Evolutionary conservation across 495 filamentous ascomycete genomes (phyloP).

Genomic region (Penicillium odoratum): DNA sequence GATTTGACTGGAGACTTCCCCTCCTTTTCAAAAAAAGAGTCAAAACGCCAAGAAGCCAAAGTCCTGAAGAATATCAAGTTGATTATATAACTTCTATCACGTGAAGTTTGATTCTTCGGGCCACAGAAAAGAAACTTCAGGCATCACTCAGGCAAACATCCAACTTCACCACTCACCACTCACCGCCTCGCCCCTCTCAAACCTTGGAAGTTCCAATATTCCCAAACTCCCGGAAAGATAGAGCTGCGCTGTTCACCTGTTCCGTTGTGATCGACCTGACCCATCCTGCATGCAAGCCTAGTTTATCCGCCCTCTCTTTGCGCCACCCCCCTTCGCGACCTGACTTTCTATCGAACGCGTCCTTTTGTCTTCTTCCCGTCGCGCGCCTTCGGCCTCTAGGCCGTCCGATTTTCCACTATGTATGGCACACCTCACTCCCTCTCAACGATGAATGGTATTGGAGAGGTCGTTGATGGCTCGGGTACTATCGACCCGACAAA

Average conservation of each 20-base stretch:
- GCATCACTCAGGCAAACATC: not conserved
- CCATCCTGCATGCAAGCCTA: constrained; percentile 28
- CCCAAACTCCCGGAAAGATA: constrained; percentile 19
- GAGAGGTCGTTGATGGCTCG: constrained; percentile 66
- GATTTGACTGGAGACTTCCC: constrained; percentile 3
- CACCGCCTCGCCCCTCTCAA: constrained; percentile 37
- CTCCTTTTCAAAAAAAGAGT: not conserved
- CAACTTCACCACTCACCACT: constrained; percentile 5
- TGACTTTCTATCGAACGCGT: constrained; percentile 10
- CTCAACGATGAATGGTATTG: constrained; percentile 60
- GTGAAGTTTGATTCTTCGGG: constrained; percentile 9
- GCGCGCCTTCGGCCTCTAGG: constrained; percentile 39
- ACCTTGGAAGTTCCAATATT: constrained; percentile 15
- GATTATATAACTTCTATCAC: not conserved
- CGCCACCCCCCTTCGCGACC: constrained; percentile 25
- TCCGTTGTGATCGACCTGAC: constrained; percentile 21
- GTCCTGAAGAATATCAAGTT: constrained; percentile 2
- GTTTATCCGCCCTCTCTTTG: constrained; percentile 24
- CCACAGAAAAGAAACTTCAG: constrained; percentile 5
- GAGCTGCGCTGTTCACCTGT: constrained; percentile 15
- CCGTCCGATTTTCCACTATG: constrained; percentile 43
- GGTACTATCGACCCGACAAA: constrained; percentile 81
- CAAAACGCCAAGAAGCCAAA: not conserved
- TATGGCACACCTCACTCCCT: constrained; percentile 56
- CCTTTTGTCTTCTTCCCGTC: constrained; percentile 25